Evolutionary conservation across 768 basidiomycete genomes (phyloP).

Genomic region (Leccinum boreale): DNA sequence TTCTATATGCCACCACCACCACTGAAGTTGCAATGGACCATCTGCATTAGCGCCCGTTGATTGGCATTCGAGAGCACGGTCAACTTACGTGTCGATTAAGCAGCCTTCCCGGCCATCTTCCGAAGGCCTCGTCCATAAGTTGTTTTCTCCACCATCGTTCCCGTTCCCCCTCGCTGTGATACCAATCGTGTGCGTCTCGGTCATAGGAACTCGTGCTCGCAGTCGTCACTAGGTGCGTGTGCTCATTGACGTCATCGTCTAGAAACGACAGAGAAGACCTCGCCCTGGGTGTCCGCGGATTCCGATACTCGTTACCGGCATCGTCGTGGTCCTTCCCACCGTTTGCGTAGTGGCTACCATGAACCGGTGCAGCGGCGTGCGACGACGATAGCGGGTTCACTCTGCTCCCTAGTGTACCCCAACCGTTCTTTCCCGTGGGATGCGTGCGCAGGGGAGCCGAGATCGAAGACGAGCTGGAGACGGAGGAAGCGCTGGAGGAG

Average conservation of each 20-base stretch:
- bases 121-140: conserved; percentile 52
- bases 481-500: conserved; percentile 35
- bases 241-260: conserved; percentile 31
- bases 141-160: conserved; percentile 41
- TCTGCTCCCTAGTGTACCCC: conserved; percentile 61
- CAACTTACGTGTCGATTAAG: conserved; percentile 65
- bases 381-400: conserved; percentile 35
- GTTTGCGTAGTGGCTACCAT: not conserved
- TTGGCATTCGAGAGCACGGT: not conserved
- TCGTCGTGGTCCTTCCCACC: not conserved
- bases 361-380: not conserved
- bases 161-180: conserved; percentile 25
- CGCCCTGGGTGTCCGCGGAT: conserved; percentile 1
- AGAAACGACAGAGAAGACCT: conserved; percentile 8
- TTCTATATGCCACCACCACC: conserved; percentile 83
- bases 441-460: conserved; percentile 72
- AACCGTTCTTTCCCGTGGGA: conserved; percentile 43
- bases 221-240: conserved; percentile 36
- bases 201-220: conserved; percentile 19
- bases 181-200: conserved; percentile 18
- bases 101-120: conserved; percentile 64
- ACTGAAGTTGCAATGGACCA: conserved; percentile 40
- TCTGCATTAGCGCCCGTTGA: not conserved
- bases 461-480: conserved; percentile 72
- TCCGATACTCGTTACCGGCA: not conserved